Percentiles rank a stretch among this genome's conserved stretches.
Evolutionary conservation across 169 alveolate species (phyloP).

Genomic region (Eimeria praecox): DNA sequence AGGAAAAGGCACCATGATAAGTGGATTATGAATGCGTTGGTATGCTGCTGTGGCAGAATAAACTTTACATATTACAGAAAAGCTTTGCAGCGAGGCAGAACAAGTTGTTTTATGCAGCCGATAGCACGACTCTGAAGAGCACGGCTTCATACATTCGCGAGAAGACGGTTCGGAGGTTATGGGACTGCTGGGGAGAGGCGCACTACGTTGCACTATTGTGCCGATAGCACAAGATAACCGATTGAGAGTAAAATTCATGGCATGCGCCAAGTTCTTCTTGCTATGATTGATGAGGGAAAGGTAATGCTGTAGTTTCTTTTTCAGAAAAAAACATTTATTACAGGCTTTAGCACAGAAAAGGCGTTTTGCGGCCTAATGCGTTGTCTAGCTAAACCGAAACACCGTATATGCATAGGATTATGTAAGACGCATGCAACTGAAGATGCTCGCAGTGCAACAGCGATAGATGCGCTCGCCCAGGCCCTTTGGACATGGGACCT

Average conservation of each 20-base stretch:
- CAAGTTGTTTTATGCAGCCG: too few relatives aligned
- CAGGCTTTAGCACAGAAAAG: background rate
- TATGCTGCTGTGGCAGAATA: too few relatives aligned
- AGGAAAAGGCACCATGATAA: too few relatives aligned
- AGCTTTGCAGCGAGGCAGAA: too few relatives aligned
- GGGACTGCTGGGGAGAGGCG: too few relatives aligned
- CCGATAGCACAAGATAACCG: background rate
- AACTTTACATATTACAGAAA: too few relatives aligned
- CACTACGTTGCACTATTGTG: background rate
- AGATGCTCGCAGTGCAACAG: background rate
- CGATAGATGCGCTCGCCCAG: background rate
- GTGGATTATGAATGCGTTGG: too few relatives aligned
- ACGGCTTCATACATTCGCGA: too few relatives aligned
- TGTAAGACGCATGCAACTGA: background rate
- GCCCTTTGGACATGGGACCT: background rate
- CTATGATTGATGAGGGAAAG: background rate
- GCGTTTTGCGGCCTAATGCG: background rate
- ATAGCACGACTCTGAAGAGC: too few relatives aligned
- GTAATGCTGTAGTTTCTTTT: background rate
- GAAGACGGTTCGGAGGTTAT: too few relatives aligned
- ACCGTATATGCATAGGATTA: background rate
- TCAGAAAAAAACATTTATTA: background rate
- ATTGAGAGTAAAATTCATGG: background rate
- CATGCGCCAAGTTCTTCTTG: too few relatives aligned
- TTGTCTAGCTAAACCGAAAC: background rate